phyloP scores from a whole-genome alignment of 306 rosid genomes.

The Astragalus glycyphyllos region DNA sequence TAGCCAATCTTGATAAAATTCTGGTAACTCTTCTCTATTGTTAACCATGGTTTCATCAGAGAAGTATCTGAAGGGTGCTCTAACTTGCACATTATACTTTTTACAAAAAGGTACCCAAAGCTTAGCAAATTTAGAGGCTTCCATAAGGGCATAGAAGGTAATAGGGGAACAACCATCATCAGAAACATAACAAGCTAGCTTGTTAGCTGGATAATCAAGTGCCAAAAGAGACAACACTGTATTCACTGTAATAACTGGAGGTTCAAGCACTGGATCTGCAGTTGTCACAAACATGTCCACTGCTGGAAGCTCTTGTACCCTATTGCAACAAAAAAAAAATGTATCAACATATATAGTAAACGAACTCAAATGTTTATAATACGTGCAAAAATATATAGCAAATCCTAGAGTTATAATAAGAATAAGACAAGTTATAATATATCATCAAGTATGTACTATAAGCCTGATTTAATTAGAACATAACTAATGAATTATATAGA shows the following conservation, averaged over 20 bases:
- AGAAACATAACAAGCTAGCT: slow-evolving; percentile 68
- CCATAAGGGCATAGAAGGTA: slow-evolving; percentile 52
- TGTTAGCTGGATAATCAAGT: slow-evolving; percentile 61
- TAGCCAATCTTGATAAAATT: slow-evolving; percentile 50
- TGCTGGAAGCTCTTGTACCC: slow-evolving; percentile 56
- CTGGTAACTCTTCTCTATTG: background rate
- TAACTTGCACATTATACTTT: slow-evolving; percentile 50
- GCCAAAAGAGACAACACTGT: slow-evolving; percentile 67
- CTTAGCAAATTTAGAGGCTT: slow-evolving; percentile 60
- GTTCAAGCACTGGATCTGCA: slow-evolving; percentile 59
- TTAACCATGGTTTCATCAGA: background rate
- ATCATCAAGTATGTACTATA: too few species aligned
- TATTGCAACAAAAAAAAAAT: background rate
- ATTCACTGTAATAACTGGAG: slow-evolving; percentile 61
- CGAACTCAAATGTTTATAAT: too few species aligned
- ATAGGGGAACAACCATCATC: slow-evolving; percentile 67
- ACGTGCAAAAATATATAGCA: too few species aligned
- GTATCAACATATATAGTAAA: too few species aligned
- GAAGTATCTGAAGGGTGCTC: slow-evolving; percentile 69
- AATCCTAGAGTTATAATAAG: too few species aligned
- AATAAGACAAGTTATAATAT: too few species aligned
- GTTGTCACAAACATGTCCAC: slow-evolving; percentile 74
- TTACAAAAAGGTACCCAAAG: slow-evolving; percentile 67
- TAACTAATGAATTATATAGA: background rate
- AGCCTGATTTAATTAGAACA: background rate